phyloP scores from a whole-genome alignment of 257 asterid species.

The Nicotiana otophora region DNA sequence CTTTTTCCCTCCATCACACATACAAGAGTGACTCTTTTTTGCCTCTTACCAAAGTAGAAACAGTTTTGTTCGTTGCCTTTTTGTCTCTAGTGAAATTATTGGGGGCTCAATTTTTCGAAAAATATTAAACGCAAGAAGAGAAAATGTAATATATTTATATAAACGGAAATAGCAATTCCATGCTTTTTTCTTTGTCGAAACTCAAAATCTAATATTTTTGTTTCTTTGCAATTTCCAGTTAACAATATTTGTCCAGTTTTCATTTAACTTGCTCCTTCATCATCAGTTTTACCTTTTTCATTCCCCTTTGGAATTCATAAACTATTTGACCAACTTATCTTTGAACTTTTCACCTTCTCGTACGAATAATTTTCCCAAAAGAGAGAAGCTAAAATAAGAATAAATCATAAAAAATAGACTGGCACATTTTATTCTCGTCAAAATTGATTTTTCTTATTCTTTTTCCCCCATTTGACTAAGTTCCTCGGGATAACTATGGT shows the following conservation, averaged over 20 bases:
- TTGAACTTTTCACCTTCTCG: not conserved
- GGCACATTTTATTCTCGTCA: not conserved
- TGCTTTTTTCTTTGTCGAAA: not conserved
- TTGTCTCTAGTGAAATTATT: no score
- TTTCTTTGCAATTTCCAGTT: not conserved
- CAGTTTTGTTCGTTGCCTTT: not conserved
- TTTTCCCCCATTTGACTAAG: no score
- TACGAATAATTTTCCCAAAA: not conserved
- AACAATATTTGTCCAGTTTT: not conserved
- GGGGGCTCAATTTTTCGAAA: no score
- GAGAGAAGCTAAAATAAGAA: not conserved
- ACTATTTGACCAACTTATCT: not conserved
- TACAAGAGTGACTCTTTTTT: not conserved
- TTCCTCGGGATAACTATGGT: no score
- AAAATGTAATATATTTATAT: no score
- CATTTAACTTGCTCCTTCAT: not conserved
- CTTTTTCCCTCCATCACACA: conserved; percentile 4
- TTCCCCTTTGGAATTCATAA: not conserved
- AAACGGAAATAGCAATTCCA: not conserved
- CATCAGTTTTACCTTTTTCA: not conserved
- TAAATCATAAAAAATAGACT: not conserved
- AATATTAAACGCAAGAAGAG: no score
- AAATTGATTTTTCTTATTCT: not conserved
- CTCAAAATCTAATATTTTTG: no score
- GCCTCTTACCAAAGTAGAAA: not conserved